Conservation (phyloP, 495 filamentous ascomycete species). For the Xylaria nigripes region DNA sequence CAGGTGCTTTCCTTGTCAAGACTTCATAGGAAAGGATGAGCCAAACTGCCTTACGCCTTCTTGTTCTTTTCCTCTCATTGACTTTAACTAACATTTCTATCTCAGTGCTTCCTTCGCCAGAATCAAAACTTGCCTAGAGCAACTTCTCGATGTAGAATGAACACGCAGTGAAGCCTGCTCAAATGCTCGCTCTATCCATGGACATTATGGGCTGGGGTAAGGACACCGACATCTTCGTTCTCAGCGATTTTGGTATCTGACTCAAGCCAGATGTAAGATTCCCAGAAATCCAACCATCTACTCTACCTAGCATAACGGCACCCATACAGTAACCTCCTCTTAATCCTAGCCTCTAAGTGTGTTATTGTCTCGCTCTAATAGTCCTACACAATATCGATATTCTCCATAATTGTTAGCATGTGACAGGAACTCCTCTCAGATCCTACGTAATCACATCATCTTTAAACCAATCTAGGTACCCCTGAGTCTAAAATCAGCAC, state of each 20-base stretch:
- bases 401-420: neutral
- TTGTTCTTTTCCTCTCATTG: neutral
- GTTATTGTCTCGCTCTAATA: neutral
- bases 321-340: neutral
- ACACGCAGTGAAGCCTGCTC: neutral
- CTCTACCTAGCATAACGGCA: neutral
- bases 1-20: neutral
- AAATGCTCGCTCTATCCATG: neutral
- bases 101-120: neutral
- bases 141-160: neutral
- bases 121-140: neutral
- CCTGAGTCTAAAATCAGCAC: neutral
- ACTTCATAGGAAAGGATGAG: neutral
- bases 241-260: neutral
- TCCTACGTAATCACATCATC: neutral
- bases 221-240: neutral
- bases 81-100: neutral
- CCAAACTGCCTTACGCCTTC: neutral
- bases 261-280: neutral
- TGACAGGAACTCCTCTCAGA: neutral
- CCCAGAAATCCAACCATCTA: neutral
- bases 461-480: neutral
- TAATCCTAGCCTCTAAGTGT: neutral
- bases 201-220: neutral
- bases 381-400: constrained; percentile 6